Evolutionary conservation across 352 stramenopile species (phyloP), one percentile per base, ranked within the genome.

Genomic region (Phytopythium mirpurense): DNA sequence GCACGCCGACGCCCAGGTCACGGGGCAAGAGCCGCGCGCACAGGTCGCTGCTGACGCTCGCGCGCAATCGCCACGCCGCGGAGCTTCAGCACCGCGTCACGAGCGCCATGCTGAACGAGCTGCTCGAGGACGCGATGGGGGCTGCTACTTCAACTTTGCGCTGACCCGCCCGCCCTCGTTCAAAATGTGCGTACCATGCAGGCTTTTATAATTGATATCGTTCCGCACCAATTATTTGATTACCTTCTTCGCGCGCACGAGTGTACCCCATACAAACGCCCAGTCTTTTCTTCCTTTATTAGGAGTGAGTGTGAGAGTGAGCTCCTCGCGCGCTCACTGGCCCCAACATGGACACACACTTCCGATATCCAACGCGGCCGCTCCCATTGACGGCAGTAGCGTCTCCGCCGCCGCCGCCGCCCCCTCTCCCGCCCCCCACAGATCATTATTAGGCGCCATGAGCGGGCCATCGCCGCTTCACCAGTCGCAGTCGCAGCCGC

Each of bases 21-120:
- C 60, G 62, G n/a, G 54, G 47, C 50, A 61, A 59, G n/a, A 61
- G 29, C 11, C 57, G 45, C 18, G 26, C 18, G 29, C 29, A 16
- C 31, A 51, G 26, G 24, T 72, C 64, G 18, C 56, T 72, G 38
- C 54, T 72, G 19, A 67, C 61, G 0, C 62, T 56, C 21, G 27
- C 70, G 0, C 62, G 69, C 35, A 49, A 5, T 5, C 54, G 72
- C 19, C 65, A 77, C 45, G 54, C 62, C 5, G 26, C 60, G 36
- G 54, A 75, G 56, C 43, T 80, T 9, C 65, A 80, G 21, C 59
- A 65, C 12, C 58, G 65, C 23, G 57, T 77, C 37, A 73, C 67
- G 0, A 40, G 54, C 24, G 50, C 64, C 37, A 69, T 80, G 41
- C 48, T 80, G 26, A 43, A 48, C 23, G 70, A 80, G 21, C 43